phyloP scores from a whole-genome alignment of 2,329 filamentous ascomycete genomes.

The Colletotrichum australisinense region DNA sequence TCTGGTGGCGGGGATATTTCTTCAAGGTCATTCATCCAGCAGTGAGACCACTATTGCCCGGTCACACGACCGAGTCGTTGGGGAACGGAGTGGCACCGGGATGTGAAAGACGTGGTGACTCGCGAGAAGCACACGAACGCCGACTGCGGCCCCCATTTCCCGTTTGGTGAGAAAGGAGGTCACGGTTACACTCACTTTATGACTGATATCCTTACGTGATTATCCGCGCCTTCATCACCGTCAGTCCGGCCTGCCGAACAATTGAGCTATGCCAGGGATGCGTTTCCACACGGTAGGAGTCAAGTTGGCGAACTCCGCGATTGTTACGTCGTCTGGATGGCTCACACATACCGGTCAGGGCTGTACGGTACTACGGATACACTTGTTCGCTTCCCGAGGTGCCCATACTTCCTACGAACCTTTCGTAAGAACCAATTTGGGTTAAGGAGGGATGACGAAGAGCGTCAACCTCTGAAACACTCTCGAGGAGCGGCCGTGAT shows the following conservation, averaged over 20 bases:
- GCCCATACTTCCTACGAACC: neutral
- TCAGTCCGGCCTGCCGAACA: neutral
- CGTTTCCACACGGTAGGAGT: neutral
- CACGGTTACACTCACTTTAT: neutral
- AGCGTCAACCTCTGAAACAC: constrained; percentile 25
- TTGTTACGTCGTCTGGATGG: neutral
- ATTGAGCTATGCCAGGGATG: neutral
- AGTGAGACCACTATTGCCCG: neutral
- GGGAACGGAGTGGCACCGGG: neutral
- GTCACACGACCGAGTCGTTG: constrained; percentile 20
- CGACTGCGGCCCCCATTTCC: neutral
- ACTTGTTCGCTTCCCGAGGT: neutral
- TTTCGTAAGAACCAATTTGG: neutral
- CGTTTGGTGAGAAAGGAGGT: neutral
- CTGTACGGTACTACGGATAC: neutral
- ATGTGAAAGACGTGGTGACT: neutral
- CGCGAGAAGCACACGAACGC: neutral
- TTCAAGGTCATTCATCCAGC: neutral
- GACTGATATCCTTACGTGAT: neutral
- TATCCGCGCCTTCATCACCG: neutral
- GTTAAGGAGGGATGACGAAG: constrained; percentile 29
- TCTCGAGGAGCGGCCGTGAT: constrained; percentile 10
- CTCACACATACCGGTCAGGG: neutral
- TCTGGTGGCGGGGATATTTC: neutral
- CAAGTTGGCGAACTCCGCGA: neutral